A percentile compares a stretch with the other conserved stretches of the same genome.
phyloP scores from a whole-genome alignment of 495 filamentous ascomycete genomes.

The Lasiosphaeria hispida region DNA sequence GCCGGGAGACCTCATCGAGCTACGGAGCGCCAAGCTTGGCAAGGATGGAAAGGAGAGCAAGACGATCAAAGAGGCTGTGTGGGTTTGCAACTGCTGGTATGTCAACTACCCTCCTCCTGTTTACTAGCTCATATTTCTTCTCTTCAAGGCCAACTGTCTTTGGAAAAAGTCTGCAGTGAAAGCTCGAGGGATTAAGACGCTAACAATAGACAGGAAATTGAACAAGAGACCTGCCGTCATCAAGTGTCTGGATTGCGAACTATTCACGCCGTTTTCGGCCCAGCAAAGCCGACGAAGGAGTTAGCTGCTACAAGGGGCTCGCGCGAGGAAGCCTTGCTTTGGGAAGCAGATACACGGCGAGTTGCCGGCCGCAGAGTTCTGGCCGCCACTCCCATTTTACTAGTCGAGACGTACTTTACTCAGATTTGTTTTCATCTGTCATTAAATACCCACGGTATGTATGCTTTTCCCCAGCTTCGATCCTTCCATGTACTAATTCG shows the following conservation, averaged over 20 bases:
- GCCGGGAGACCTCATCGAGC: slow-evolving; percentile 26
- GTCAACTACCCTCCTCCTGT: slow-evolving; percentile 1
- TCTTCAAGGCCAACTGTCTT: too few species aligned
- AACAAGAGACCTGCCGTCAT: slow-evolving; percentile 7
- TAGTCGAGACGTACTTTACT: too few species aligned
- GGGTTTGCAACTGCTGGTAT: slow-evolving; percentile 30
- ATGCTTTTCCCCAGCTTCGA: too few species aligned
- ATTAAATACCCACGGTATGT: too few species aligned
- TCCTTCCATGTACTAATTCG: too few species aligned
- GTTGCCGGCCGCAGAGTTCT: too few species aligned
- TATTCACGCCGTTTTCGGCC: slow-evolving; percentile 2
- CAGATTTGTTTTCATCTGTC: too few species aligned
- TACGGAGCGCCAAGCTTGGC: slow-evolving; percentile 8
- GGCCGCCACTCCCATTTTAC: too few species aligned
- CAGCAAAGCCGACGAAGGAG: not conserved
- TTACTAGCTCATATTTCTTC: not conserved
- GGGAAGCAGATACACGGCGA: too few species aligned
- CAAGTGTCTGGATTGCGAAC: not conserved
- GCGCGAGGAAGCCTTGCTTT: too few species aligned
- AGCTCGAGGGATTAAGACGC: not conserved
- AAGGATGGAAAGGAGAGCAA: slow-evolving; percentile 2
- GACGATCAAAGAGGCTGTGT: slow-evolving; percentile 20
- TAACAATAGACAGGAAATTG: not conserved
- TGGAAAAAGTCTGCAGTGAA: too few species aligned
- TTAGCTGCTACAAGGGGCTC: not conserved